Conservation (phyloP, 1,284 basidiomycete genomes). For the Ganoderma meredithae region DNA sequence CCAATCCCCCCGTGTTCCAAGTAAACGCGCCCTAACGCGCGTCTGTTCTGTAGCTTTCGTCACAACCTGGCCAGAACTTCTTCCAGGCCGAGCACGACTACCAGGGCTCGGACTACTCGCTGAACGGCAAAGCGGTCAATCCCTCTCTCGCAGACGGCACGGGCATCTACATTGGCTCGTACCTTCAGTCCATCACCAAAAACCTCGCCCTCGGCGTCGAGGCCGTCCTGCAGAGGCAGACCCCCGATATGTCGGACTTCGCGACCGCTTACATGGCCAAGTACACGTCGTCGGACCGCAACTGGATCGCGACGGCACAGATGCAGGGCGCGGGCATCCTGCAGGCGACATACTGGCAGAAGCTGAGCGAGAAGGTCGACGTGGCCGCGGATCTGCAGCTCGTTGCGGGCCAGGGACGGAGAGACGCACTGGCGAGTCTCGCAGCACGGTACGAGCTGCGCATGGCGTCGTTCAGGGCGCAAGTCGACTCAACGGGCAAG, state of each 20-base stretch:
- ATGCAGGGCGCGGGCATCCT: constrained; percentile 88
- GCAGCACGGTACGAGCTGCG: constrained; percentile 98
- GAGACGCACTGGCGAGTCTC: constrained; percentile 92
- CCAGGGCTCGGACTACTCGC: constrained; percentile 86
- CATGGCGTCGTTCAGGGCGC: constrained; percentile 91
- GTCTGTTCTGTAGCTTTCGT: constrained; percentile 58
- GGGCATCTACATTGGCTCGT: constrained; percentile 95
- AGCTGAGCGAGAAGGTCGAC: constrained; percentile 95
- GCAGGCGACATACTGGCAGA: constrained; percentile 97
- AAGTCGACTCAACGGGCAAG: constrained; percentile 93
- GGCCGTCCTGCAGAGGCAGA: constrained; percentile 85
- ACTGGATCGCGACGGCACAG: constrained; percentile 95
- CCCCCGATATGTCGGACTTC: constrained; percentile 77
- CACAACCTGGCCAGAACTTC: constrained; percentile 84
- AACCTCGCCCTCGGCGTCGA: constrained; percentile 93
- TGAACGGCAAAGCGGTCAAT: constrained; percentile 94
- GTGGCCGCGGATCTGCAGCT: constrained; percentile 96
- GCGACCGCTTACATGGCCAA: constrained; percentile 91
- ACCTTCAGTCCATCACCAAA: constrained; percentile 95
- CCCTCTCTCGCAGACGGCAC: constrained; percentile 88
- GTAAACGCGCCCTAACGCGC: constrained; percentile 26
- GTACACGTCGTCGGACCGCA: constrained; percentile 75
- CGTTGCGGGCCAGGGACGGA: constrained; percentile 77
- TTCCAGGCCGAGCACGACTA: constrained; percentile 96
- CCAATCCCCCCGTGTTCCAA: constrained; percentile 5